Evolutionary conservation across 2,329 filamentous ascomycete genomes (phyloP).

Genomic region (Pseudohalonectria lignicola): DNA sequence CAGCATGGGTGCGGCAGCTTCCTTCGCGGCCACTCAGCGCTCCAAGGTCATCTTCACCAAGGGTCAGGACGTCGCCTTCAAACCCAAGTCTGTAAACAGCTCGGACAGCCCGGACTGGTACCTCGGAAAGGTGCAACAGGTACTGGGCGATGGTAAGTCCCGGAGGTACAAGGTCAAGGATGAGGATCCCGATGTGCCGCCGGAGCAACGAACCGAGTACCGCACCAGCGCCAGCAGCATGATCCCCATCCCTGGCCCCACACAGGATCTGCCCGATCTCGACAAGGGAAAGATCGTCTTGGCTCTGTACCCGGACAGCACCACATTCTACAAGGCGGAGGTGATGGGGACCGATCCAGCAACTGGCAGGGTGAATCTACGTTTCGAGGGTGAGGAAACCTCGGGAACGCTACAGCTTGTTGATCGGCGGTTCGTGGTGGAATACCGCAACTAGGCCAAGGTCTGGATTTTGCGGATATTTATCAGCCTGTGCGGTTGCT

Average conservation of each 20-base stretch:
- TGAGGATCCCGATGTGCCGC: conserved; percentile 58
- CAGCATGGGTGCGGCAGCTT: conserved; percentile 2
- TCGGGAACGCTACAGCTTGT: conserved; percentile 65
- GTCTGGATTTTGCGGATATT: too few species aligned
- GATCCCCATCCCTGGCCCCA: conserved; percentile 59
- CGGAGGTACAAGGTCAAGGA: conserved; percentile 72
- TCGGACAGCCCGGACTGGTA: conserved; percentile 54
- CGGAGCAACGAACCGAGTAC: conserved; percentile 55
- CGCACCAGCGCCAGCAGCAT: conserved; percentile 63
- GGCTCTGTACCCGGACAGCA: conserved; percentile 72
- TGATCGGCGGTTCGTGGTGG: conserved; percentile 64
- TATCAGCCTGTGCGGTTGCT: too few species aligned
- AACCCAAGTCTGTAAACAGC: conserved; percentile 35
- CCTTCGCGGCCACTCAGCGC: conserved; percentile 22
- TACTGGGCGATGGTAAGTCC: conserved; percentile 67
- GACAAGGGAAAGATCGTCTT: conserved; percentile 62
- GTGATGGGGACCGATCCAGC: conserved; percentile 56
- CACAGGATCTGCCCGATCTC: conserved; percentile 44
- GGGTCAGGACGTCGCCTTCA: conserved; percentile 57
- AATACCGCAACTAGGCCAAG: too few species aligned
- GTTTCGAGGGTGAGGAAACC: conserved; percentile 73
- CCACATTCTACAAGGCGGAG: conserved; percentile 76
- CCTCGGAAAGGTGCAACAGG: conserved; percentile 65
- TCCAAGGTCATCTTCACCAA: conserved; percentile 48
- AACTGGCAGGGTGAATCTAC: conserved; percentile 47